phyloP scores from a whole-genome alignment of 129 eudicot species.

The Centaurea solstitialis region DNA sequence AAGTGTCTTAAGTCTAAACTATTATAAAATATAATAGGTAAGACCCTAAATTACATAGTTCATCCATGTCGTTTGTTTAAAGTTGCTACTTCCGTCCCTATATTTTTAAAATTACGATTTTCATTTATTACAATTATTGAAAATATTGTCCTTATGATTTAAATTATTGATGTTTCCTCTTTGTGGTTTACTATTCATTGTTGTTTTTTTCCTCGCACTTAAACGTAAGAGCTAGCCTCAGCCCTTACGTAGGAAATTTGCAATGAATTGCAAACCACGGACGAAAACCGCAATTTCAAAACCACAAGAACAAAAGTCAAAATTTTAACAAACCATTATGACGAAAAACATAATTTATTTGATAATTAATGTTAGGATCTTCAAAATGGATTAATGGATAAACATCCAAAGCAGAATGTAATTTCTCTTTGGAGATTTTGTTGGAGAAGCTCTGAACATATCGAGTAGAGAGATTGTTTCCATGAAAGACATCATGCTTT shows the following conservation, averaged over 20 bases:
- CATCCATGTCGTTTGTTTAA: not conserved
- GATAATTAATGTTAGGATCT: not conserved
- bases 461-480: not conserved
- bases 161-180: not conserved
- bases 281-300: not conserved
- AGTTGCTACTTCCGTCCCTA: not conserved
- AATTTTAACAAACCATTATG: not conserved
- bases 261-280: not conserved
- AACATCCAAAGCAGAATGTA: not conserved
- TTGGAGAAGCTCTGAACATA: not conserved
- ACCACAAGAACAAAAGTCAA: not conserved
- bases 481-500: no score
- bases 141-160: not conserved
- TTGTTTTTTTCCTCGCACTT: no score
- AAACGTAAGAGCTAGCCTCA: no score
- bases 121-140: not conserved
- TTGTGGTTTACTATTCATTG: no score
- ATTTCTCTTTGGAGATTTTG: not conserved
- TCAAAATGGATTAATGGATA: not conserved
- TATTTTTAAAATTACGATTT: no score
- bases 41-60: no score
- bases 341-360: not conserved
- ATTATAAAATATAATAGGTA: no score
- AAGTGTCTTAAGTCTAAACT: no score
- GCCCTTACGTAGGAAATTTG: no score